Evolutionary conservation across 306 rosid genomes (phyloP), one percentile per base, ranked within the genome.

Genomic region (Casuarina cunninghamiana): DNA sequence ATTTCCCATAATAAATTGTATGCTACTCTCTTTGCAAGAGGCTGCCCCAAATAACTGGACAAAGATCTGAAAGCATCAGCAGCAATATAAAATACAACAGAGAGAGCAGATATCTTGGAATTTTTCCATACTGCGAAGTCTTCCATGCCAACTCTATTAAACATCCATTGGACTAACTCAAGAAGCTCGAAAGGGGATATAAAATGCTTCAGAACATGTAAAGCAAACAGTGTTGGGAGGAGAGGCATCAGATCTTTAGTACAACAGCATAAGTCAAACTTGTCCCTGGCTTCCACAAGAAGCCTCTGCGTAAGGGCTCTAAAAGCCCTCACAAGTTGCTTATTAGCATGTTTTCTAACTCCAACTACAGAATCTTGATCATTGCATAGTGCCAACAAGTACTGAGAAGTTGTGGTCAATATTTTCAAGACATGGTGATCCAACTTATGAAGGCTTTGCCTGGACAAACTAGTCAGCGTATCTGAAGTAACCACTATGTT

Each of bases 151-250:
- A 79, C 80, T 67, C 86, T 84, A 32, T 48, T 73, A 69, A 95
- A 83, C 87, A 95, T 88, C 98, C 97, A 92, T 77, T 80, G 86
- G 54, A 85, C 98, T 62, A 92, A 81, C 85, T 89, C 92, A 86
- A 95, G 91, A 68, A 95, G 89, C 78, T 84, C 77, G 77, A 92
- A 85, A 38, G 98, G 97, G 80, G 93, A 87, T 79, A 92, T 63
- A 81, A 86, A 95, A 61, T 17, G 74, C 75, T 63, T 77, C 86
- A 92, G 73, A 54, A 89, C 83, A 65, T 88, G 90, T 48, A 92
- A 74, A 55, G 90, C 76, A 82, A 71, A 78, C 55, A 87, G 67
- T 11, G 79, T 70, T 66, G 86, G 91, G 37, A 87, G 85, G 75
- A 90, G 82, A 37, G 84, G 88, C 45, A 45, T 75, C 74, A 74